These are phyloP conservation scores for Talaromyces pinophilus DNA, from an alignment of 2,329 filamentous ascomycete genomes.

Conservation along the genomic window DNA sequence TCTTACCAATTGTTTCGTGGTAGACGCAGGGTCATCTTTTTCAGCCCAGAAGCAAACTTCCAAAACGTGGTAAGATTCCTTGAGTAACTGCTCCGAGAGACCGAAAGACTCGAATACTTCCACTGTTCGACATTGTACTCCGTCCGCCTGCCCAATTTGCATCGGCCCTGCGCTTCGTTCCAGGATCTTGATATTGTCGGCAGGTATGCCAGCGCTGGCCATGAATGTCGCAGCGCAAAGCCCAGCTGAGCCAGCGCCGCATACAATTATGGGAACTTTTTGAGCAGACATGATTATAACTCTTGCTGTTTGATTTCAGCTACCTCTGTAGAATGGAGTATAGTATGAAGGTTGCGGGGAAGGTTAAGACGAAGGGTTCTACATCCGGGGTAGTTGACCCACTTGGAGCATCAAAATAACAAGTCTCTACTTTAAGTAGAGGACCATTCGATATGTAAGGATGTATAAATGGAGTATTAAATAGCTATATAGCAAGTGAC, in stretches of 20 bases:
- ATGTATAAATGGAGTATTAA: background rate
- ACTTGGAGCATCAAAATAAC: background rate
- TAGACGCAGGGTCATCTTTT: conserved; percentile 23
- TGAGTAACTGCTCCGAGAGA: conserved; percentile 62
- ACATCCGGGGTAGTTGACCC: conserved; percentile 2
- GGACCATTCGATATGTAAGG: background rate
- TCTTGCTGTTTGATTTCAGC: background rate
- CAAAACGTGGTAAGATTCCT: conserved; percentile 27
- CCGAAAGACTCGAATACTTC: conserved; percentile 59
- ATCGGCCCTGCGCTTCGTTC: conserved; percentile 57
- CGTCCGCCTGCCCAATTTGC: conserved; percentile 48
- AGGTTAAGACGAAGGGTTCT: background rate
- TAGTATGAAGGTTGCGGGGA: background rate
- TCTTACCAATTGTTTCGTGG: conserved; percentile 41
- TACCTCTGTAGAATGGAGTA: background rate
- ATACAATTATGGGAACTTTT: conserved; percentile 47
- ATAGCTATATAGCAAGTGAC: background rate
- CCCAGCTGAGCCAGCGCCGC: conserved; percentile 55
- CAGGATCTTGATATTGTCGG: conserved; percentile 11
- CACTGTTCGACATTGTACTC: conserved; percentile 64
- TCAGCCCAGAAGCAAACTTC: conserved; percentile 24
- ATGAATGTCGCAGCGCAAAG: conserved; percentile 51
- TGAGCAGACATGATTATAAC: background rate
- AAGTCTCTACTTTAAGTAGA: background rate
- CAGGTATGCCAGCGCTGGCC: conserved; percentile 30